A percentile compares a stretch with the other conserved stretches of the same genome.
These are phyloP conservation scores for Globisporangium megalacanthum DNA, from an alignment of 352 stramenopile species.

Conservation along the genomic window DNA sequence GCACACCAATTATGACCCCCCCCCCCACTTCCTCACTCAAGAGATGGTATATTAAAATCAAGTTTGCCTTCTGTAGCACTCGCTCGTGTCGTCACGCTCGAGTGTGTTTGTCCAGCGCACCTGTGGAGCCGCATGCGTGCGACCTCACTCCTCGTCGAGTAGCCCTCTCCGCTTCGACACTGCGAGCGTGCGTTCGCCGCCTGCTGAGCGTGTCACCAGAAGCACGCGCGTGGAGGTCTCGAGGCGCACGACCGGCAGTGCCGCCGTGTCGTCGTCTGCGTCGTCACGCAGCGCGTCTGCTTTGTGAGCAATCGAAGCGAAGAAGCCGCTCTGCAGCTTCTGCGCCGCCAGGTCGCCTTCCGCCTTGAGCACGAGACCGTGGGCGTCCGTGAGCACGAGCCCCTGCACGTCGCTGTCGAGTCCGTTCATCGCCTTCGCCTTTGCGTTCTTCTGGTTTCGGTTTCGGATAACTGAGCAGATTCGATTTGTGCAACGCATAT, in stretches of 20 bases:
- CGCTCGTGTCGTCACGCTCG: no score
- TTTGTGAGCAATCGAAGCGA: conserved; percentile 63
- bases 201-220: conserved; percentile 47
- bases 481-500: not conserved
- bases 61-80: conserved; percentile 1
- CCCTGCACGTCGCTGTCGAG: conserved; percentile 31
- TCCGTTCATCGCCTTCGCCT: not conserved
- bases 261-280: conserved; percentile 16
- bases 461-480: not conserved
- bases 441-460: not conserved
- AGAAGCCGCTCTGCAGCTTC: conserved; percentile 68
- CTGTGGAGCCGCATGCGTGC: not conserved
- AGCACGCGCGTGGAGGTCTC: conserved; percentile 50
- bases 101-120: no score
- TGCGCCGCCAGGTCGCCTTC: conserved; percentile 46
- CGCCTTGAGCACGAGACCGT: conserved; percentile 64
- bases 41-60: conserved; percentile 6
- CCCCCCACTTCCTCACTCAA: not conserved
- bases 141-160: conserved; percentile 12
- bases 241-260: conserved; percentile 43
- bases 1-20: no score
- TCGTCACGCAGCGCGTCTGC: conserved; percentile 42
- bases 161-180: conserved; percentile 44
- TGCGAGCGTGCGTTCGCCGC: conserved; percentile 49
- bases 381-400: conserved; percentile 71